These are phyloP conservation scores for Kurtzmaniella quercitrusa DNA, from an alignment of 1,139 yeast genomes.

Conservation along the genomic window DNA sequence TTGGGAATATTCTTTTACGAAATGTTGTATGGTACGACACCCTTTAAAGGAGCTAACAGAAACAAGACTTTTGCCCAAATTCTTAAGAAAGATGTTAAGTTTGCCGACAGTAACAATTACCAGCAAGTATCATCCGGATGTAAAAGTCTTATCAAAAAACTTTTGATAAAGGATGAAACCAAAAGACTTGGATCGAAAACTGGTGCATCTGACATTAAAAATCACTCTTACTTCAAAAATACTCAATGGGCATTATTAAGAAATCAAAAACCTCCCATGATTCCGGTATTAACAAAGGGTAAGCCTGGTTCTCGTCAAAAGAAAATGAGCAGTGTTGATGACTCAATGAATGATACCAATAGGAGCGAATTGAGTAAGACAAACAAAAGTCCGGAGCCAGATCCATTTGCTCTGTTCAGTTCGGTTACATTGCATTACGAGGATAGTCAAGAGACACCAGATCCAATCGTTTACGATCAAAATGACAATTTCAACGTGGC, in stretches of 20 bases:
- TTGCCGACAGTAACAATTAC: conserved; percentile 41
- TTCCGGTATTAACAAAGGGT: conserved; percentile 73
- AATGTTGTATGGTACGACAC: conserved; percentile 94
- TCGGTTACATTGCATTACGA: conserved; percentile 86
- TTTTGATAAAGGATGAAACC: conserved; percentile 81
- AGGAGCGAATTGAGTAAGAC: conserved; percentile 19
- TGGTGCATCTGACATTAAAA: conserved; percentile 92
- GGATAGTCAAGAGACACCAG: conserved; percentile 36
- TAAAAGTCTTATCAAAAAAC: conserved; percentile 72
- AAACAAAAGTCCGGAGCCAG: conserved; percentile 37
- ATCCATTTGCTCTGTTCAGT: conserved; percentile 85
- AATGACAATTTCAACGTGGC: conserved; percentile 61
- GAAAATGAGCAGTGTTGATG: conserved; percentile 3
- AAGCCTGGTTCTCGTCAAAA: conserved; percentile 18
- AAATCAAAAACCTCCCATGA: conserved; percentile 91
- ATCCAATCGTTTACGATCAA: conserved; percentile 41
- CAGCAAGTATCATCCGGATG: conserved; percentile 66
- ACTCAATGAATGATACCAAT: conserved; percentile 8
- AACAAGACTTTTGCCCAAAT: conserved; percentile 87
- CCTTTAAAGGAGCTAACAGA: conserved; percentile 87
- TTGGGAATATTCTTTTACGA: conserved; percentile 87
- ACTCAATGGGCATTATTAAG: conserved; percentile 94
- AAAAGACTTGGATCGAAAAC: conserved; percentile 86
- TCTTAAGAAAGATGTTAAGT: conserved; percentile 76
- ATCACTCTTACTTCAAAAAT: conserved; percentile 83